phyloP scores from a whole-genome alignment of 108 stramenopile species.

The Bacterosira constricta region DNA sequence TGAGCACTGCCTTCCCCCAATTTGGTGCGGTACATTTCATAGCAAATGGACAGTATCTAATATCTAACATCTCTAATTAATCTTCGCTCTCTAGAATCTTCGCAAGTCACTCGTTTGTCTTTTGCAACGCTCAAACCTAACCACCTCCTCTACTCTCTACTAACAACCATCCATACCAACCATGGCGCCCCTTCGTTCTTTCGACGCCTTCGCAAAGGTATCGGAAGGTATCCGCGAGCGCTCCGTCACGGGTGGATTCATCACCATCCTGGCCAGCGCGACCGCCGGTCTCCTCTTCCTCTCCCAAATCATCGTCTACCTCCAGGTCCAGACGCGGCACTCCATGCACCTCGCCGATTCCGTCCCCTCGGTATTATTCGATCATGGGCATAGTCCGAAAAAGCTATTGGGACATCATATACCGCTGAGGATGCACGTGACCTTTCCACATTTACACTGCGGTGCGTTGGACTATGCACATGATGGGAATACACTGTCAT shows the following conservation, averaged over 20 bases:
- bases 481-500: constrained; percentile 48
- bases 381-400: constrained; percentile 23
- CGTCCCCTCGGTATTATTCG: constrained; percentile 42
- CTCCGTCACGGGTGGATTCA: constrained; percentile 69
- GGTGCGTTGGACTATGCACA: constrained; percentile 61
- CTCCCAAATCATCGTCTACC: constrained; percentile 66
- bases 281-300: constrained; percentile 66
- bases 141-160: too few relatives aligned
- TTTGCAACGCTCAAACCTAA: too few relatives aligned
- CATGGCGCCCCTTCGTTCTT: constrained; percentile 43
- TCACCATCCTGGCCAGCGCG: constrained; percentile 69
- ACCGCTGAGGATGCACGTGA: constrained; percentile 60
- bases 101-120: too few relatives aligned
- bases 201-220: constrained; percentile 77
- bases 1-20: too few relatives aligned
- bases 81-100: too few relatives aligned
- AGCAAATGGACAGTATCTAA: too few relatives aligned
- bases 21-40: too few relatives aligned
- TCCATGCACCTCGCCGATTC: constrained; percentile 71
- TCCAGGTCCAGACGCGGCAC: constrained; percentile 58
- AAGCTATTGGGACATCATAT: constrained; percentile 35
- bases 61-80: too few relatives aligned
- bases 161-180: too few relatives aligned
- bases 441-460: constrained; percentile 78
- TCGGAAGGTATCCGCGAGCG: constrained; percentile 69